phyloP scores from a whole-genome alignment of 257 asterid genomes.

The Nicotiana tomentosiformis region DNA sequence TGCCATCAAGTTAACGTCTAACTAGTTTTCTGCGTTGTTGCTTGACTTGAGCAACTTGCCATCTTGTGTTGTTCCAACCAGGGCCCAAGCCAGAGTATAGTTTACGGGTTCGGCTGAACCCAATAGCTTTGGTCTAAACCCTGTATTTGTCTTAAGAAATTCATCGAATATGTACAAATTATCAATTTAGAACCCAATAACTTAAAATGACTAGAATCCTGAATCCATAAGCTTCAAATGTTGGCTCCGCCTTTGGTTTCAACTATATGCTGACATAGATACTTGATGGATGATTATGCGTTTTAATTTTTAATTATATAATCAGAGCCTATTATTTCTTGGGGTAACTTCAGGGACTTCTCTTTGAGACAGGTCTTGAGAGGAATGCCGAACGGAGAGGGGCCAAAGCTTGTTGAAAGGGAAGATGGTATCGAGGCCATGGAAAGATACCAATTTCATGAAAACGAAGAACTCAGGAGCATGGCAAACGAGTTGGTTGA shows the following conservation, averaged over 20 bases:
- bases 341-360: neutral
- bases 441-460: conserved; percentile 93
- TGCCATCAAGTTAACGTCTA: too few relatives aligned
- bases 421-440: conserved; percentile 96
- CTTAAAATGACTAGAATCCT: too few relatives aligned
- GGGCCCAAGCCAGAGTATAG: too few relatives aligned
- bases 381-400: conserved; percentile 81
- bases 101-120: too few relatives aligned
- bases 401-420: conserved; percentile 76
- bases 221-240: too few relatives aligned
- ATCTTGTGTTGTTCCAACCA: neutral
- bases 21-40: too few relatives aligned
- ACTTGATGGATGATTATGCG: neutral
- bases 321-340: neutral
- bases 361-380: conserved; percentile 56
- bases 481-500: conserved; percentile 86
- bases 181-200: too few relatives aligned
- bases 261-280: neutral
- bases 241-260: neutral
- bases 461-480: conserved; percentile 67
- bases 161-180: too few relatives aligned
- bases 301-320: neutral
- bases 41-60: neutral
- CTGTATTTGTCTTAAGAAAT: too few relatives aligned
- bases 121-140: too few relatives aligned